These are phyloP conservation scores for Hericium rajendrae DNA, from an alignment of 768 basidiomycete species.

Conservation along the genomic window DNA sequence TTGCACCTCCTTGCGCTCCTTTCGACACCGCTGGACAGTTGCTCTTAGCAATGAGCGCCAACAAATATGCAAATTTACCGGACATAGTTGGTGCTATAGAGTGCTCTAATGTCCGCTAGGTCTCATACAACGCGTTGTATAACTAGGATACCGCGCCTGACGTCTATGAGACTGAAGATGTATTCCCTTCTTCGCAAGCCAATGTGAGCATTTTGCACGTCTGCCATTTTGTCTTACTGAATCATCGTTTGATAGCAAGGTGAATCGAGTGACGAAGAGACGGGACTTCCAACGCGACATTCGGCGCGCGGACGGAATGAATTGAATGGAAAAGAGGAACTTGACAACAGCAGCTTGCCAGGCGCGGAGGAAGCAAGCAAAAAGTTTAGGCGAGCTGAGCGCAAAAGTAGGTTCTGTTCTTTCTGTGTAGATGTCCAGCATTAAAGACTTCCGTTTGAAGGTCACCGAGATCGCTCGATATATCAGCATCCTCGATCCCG, in stretches of 20 bases:
- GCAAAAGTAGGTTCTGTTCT: slow-evolving; percentile 27
- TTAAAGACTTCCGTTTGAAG: slow-evolving; percentile 20
- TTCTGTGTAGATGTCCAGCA: background rate
- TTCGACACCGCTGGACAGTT: background rate
- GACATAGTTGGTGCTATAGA: slow-evolving; percentile 66
- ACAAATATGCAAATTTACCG: slow-evolving; percentile 85
- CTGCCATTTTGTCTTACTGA: background rate
- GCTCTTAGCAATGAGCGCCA: slow-evolving; percentile 16
- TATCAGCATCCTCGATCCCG: slow-evolving; percentile 67
- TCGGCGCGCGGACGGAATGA: slow-evolving; percentile 30
- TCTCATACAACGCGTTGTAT: background rate
- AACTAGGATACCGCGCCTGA: slow-evolving; percentile 84
- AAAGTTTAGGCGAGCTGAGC: slow-evolving; percentile 66
- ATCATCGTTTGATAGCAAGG: slow-evolving; percentile 32
- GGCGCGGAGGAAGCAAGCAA: slow-evolving; percentile 57
- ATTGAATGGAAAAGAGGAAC: slow-evolving; percentile 44
- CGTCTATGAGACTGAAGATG: slow-evolving; percentile 87
- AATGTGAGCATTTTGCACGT: slow-evolving; percentile 34
- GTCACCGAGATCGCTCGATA: slow-evolving; percentile 36
- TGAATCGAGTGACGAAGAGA: slow-evolving; percentile 63
- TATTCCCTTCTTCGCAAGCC: slow-evolving; percentile 41
- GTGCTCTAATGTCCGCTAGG: background rate
- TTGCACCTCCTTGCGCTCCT: background rate
- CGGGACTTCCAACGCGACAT: slow-evolving; percentile 29
- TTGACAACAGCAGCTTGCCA: slow-evolving; percentile 59